phyloP scores from a whole-genome alignment of 805 yeast species.

The Starmerella bombi region DNA sequence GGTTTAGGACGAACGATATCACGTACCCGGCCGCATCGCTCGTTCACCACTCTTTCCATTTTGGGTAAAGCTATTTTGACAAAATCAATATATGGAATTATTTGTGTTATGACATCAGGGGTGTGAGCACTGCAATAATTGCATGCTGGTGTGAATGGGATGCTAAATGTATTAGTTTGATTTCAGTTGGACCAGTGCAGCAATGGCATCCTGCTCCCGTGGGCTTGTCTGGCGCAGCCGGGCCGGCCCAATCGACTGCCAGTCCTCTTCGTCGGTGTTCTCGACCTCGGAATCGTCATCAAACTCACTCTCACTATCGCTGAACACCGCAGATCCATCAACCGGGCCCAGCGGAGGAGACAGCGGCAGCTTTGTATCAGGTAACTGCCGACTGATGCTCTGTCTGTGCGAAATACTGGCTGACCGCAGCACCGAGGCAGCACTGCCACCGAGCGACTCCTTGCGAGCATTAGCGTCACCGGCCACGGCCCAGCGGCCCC shows the following conservation, averaged over 20 bases:
- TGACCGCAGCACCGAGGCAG: slow-evolving; percentile 1
- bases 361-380: slow-evolving; percentile 25
- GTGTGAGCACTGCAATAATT: too few relatives aligned
- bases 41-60: too few relatives aligned
- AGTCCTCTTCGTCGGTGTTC: slow-evolving; percentile 91
- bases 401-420: slow-evolving; percentile 10
- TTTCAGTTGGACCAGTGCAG: slow-evolving; percentile 50
- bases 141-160: too few relatives aligned
- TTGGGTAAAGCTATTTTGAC: too few relatives aligned
- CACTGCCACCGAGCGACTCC: slow-evolving; percentile 33
- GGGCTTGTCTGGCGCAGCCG: slow-evolving; percentile 31
- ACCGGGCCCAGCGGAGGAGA: slow-evolving; percentile 24
- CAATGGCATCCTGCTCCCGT: slow-evolving; percentile 46
- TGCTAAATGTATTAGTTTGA: slow-evolving; percentile 22
- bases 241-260: slow-evolving; percentile 82
- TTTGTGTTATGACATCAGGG: too few relatives aligned
- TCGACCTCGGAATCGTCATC: slow-evolving; percentile 23
- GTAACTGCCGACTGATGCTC: slow-evolving; percentile 21
- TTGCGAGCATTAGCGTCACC: slow-evolving; percentile 43
- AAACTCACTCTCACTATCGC: slow-evolving; percentile 24
- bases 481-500: slow-evolving; percentile 95
- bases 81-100: too few relatives aligned
- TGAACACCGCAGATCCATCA: slow-evolving; percentile 18
- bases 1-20: too few relatives aligned
- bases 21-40: too few relatives aligned